Base-by-base conservation (phyloP, 352 stramenopile species). In the Phytophthora colocasiae region DNA sequence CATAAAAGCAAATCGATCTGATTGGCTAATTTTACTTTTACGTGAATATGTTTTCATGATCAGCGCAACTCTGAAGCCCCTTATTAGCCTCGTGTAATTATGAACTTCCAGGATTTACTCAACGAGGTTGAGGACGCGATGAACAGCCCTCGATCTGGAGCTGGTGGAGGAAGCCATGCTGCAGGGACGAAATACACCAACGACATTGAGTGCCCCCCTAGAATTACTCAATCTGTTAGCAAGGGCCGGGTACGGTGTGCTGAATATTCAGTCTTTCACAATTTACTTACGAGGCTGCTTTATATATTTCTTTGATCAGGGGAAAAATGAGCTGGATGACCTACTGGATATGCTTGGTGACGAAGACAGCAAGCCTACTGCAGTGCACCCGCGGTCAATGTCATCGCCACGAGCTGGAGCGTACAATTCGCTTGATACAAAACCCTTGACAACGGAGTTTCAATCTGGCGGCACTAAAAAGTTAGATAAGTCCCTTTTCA, bases 21-120 rank as follows among this genome's bases (percentile, higher is more conserved):
- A n/a, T n/a, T n/a, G n/a, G n/a, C n/a, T n/a, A n/a, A n/a, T n/a
- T n/a, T n/a, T n/a, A n/a, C n/a, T n/a, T n/a, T n/a, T n/a, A n/a
- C n/a, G n/a, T n/a, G n/a, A n/a, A n/a, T n/a, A n/a, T n/a, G n/a
- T n/a, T n/a, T n/a, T n/a, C n/a, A n/a, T n/a, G n/a, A n/a, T n/a
- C n/a, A n/a, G n/a, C n/a, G n/a, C n/a, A n/a, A n/a, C n/a, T n/a
- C n/a, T n/a, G n/a, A n/a, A n/a, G n/a, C n/a, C n/a, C n/a, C n/a
- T n/a, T n/a, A n/a, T 10, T 31, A 5, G 57, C 12, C 15, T 38
- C 22, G 46, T 56, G 34, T 39, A 46, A 64, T 7, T 17, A 92
- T 94, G 85, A 73, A 91, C 60, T 85, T 91, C 51, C 70, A 92
- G 48, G 77, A 91, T 63, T 63, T 94, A 58, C 72, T 92, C 9